Evolutionary conservation across 129 eudicot genomes (phyloP), one percentile per base, ranked within the genome.

Genomic region (Tagetes erecta): DNA sequence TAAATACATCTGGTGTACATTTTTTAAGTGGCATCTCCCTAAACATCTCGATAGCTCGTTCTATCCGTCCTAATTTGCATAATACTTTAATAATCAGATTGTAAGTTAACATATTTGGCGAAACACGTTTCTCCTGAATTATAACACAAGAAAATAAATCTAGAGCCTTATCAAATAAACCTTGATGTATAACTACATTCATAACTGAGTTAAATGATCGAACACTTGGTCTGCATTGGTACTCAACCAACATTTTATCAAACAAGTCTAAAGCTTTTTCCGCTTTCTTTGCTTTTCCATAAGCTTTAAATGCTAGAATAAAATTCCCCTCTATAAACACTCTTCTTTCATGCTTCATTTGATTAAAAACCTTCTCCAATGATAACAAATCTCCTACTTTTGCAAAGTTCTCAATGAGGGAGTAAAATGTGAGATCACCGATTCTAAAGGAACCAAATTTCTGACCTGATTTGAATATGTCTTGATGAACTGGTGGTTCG

Each of bases 141-240:
- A 87, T 27, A 62, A 83, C 87, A 77, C 42, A 31, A 12, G 76
- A 44, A 77, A 85, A 82, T 44, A 95, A 95, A 13, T 83, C 89
- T 74, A 91, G 75, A 8, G 94, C 99, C 12, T 58, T 70, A 20
- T 33, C 3, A 52, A 68, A 82, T n/a, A 80, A 67, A n/a, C 94
- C 94, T 47, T 73, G 84, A 37, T 91, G 87, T 64, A 88, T 80
- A 13, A 88, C 40, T 7, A 86, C 93, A 69, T 86, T 94, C 51
- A 94, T 83, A 38, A 88, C 91, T 0, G 96, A 88, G 84, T 94
- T 94, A 77, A 94, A 85, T 39, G 98, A 90, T 83, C 91, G 86
- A 77, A 95, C 96, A 76, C 79, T 88, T 64, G 84, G 96, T 72
- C 67, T 82, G 73, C 99, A 91, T 10, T 71, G 80, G 75, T 82